A percentile compares a stretch with the other conserved stretches of the same genome.
Conservation (phyloP, 1,139 yeast genomes). For the Kluyveromyces sp. region DNA sequence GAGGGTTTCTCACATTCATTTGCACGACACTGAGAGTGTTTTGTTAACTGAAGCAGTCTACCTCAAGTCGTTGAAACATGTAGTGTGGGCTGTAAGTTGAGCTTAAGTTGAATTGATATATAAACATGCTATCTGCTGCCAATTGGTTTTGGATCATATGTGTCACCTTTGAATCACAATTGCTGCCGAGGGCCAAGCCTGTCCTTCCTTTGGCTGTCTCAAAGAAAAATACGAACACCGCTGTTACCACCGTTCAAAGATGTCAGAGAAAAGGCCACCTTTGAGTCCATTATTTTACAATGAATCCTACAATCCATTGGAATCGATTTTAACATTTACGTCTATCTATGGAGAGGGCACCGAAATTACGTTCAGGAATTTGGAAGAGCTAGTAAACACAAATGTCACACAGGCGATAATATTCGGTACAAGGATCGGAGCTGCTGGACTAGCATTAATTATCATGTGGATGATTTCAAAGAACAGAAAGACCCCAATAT, state of each 20-base stretch:
- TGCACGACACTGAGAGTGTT: no score
- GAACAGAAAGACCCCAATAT: constrained; percentile 56
- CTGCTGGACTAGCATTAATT: constrained; percentile 37
- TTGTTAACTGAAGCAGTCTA: neutral
- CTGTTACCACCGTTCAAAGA: neutral
- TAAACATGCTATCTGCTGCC: neutral
- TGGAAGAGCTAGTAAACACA: constrained; percentile 33
- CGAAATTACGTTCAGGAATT: constrained; percentile 32
- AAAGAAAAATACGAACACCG: neutral
- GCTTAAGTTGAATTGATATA: neutral
- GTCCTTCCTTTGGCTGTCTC: neutral
- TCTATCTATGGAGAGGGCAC: constrained; percentile 29
- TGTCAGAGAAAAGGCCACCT: constrained; percentile 1
- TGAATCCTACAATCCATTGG: constrained; percentile 23
- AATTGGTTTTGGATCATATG: neutral
- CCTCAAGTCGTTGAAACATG: neutral
- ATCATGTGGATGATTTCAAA: constrained; percentile 39
- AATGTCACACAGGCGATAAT: constrained; percentile 35
- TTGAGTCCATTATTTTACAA: constrained; percentile 8
- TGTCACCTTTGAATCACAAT: neutral
- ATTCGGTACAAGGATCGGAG: constrained; percentile 39
- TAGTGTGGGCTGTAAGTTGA: no score
- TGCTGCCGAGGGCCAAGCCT: neutral
- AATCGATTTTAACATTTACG: constrained; percentile 23
- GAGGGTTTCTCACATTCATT: no score